Evolutionary conservation across 2,329 filamentous ascomycete species (phyloP), one percentile per base, ranked within the genome.

Genomic region (Paraphaeosphaeria sporulosa): DNA sequence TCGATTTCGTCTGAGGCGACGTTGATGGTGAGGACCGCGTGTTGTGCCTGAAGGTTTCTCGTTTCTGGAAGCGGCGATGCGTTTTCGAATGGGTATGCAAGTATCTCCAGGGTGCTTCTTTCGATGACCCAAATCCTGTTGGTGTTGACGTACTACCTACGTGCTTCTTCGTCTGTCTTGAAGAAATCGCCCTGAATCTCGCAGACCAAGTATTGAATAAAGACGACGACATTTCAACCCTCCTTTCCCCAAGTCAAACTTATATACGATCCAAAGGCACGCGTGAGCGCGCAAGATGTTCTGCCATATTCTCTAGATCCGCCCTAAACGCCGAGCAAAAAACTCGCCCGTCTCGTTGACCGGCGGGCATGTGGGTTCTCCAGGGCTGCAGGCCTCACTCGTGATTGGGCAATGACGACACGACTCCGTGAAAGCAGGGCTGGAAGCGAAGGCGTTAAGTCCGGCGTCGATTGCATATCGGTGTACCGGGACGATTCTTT

Each of bases 381-480:
- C 25, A 3, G 25, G 6, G 25, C n/a, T n/a, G 25, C 25, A 27
- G 25, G 6, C 17, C 36, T 17, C 36, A 40, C 48, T 43, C 34
- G 15, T 36, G n/a, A 59, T 55, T 55, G 52, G 57, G 27, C 27
- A 27, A 59, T 59, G 57, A 60, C 58, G 58, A 60, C 58, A 56
- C 38, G 30, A 52, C 27, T n/a, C 5, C 3, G 15, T 19, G 27
- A 40, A 46, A 23, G n/a, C 30, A 44, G 23, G 13, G 42, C 25
- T 38, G 38, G 38, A 43, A 52, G 15, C 34, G 32, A 52, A n/a
- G 21, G 34, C 13, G 5, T 42, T 57, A 57, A 57, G n/a, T 51
- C 55, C 55, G 55, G n/a, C n/a, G n/a, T n/a, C n/a, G n/a, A n/a
- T n/a, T n/a, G n/a, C n/a, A n/a, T n/a, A n/a, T 15, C 40, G 51